Base-by-base conservation (phyloP, 31 red algal species). In the Endocladia muricata region DNA sequence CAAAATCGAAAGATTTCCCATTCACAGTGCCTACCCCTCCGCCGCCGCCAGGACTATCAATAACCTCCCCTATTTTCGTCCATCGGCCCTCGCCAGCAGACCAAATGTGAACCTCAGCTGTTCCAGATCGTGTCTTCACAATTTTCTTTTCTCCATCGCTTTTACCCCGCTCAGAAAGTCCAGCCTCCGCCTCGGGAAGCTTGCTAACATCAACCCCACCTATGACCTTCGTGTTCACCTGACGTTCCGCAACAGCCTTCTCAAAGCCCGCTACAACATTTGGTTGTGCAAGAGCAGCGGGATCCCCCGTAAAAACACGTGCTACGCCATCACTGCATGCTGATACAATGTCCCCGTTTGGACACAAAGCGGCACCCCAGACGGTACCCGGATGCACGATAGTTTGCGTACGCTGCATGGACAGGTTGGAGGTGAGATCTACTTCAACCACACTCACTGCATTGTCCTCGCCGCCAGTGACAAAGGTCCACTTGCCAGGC, bases 71-170 rank as follows among this genome's bases (percentile, higher is more conserved):
- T 31, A 93, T 85, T 80, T 97, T 97, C 57, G 76, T 38, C 94
- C 94, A 97, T 37, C 77, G 73, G n/a, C 29, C 22, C 11, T 86
- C 77, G 3, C 79, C 76, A 25, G 75, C 71, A 25, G 84, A 89
- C 94, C 94, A 97, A 88, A 97, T 93, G 77, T 97, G 66, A 8
- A 97, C 94, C 41, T 97, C 89, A 1, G 86, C 81, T 37, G 37
- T 74, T 34, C 78, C 77, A 30, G 48, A 66, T 17, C 73, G 59
- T 28, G 56, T 83, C 41, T 84, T 85, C 15, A 97, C 89, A 55
- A 97, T 89, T 41, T 80, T 78, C 33, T 92, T 97, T 52, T 97
- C 84, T 7, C 94, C 94, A 35, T 97, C 94, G 40, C 81, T 92
- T 34, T 74, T 82, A 30, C 94, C 94, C 26, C 84, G 89, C 13